A percentile compares a stretch with the other conserved stretches of the same genome.
Evolutionary conservation across 164 flowering plant species (phyloP).

Genomic region (Echeveria elegans): DNA sequence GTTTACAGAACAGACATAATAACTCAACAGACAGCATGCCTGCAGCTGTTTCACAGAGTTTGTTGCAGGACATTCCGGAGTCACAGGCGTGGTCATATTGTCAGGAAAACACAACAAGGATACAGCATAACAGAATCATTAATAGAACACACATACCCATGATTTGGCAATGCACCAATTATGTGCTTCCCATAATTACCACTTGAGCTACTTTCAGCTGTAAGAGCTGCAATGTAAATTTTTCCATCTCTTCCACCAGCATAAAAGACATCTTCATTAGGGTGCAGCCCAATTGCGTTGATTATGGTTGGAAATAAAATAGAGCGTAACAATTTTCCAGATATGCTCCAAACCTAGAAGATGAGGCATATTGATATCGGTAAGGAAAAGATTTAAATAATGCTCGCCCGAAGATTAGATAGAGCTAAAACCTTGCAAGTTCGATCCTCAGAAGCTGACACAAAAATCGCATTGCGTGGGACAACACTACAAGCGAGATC

Average conservation of each 20-base stretch:
- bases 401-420: neutral
- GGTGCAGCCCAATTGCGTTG: constrained; percentile 76
- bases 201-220: constrained; percentile 33
- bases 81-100: too few species aligned
- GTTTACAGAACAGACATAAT: neutral
- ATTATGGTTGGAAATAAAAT: constrained; percentile 65
- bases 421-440: constrained; percentile 76
- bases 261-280: constrained; percentile 75
- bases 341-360: constrained; percentile 75
- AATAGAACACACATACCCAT: constrained; percentile 11
- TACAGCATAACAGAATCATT: too few species aligned
- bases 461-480: constrained; percentile 22
- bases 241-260: constrained; percentile 19
- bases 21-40: too few species aligned
- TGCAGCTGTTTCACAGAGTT: too few species aligned
- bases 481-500: too few species aligned
- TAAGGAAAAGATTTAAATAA: neutral
- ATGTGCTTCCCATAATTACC: constrained; percentile 54
- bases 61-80: too few species aligned
- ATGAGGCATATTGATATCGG: neutral
- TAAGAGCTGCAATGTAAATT: constrained; percentile 53
- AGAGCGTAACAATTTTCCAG: constrained; percentile 55
- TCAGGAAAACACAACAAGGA: too few species aligned
- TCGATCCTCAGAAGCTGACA: constrained; percentile 83
- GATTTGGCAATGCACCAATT: constrained; percentile 48